Evolutionary conservation across 345 rosid genomes (phyloP), one percentile per base, ranked within the genome.

Genomic region (Sapria himalayana): DNA sequence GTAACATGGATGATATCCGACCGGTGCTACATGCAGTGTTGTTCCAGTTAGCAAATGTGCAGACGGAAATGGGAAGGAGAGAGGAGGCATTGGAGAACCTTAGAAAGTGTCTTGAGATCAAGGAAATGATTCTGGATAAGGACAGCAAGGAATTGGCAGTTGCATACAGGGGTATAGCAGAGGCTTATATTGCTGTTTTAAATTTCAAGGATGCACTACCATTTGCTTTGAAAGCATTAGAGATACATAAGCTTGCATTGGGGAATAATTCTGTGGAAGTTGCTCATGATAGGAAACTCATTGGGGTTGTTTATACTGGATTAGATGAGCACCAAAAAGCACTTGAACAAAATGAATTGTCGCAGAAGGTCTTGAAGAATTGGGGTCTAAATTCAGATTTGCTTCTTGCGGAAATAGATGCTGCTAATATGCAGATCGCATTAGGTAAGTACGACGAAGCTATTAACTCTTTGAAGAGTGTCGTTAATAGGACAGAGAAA

Each of bases 361-460:
- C 93, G 1, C 81, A 57, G 66, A 71, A 72, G 51, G 74, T 79
- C 37, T 57, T 79, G 40, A 76, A 66, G 63, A 89, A 61, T 7
- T 84, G 92, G 93, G 98, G 92, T 3, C 74, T 74, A 50, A 60
- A 49, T 45, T 51, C 73, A 4, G 95, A 79, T 53, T 54, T 89
- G 62, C 57, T 82, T 25, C 73, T 52, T 21, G 76, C 92, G 0
- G 92, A 77, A 70, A 67, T 89, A 7, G 95, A 89, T 15, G 85
- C 93, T 62, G 75, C 93, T 0, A 77, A 82, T 52, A 77, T 82
- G 84, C 76, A 77, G 58, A 71, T 89, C 32, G 98, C 91, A 2
- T 58, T 74, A 64, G 98, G 92, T 0, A 79, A 62, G 54, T 71
- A 52, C 2, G 92, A 76, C 13, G 78, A 74, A 49, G 95, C 92